Percentiles rank a stretch among this genome's conserved stretches.
These are phyloP conservation scores for Zoysia pacifica DNA, from an alignment of 176 grass and related monocot genomes.

Conservation along the genomic window DNA sequence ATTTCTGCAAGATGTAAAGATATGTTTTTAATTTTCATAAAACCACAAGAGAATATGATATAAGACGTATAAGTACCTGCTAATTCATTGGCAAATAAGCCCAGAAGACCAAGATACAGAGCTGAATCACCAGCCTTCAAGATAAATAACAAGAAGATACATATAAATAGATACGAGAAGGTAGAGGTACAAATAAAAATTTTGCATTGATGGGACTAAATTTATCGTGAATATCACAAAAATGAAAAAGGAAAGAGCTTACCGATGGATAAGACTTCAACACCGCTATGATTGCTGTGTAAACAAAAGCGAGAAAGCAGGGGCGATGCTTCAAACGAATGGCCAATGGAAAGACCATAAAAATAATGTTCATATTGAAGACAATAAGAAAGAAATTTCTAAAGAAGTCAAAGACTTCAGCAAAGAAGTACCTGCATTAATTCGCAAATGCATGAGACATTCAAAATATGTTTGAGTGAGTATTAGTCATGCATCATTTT, in stretches of 20 bases:
- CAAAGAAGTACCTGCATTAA: slow-evolving; percentile 96
- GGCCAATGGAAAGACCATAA: slow-evolving; percentile 89
- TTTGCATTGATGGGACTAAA: slow-evolving; percentile 4
- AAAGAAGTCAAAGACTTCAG: slow-evolving; percentile 94
- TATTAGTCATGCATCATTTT: background rate
- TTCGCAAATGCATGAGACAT: slow-evolving; percentile 42
- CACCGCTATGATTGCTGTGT: slow-evolving; percentile 68
- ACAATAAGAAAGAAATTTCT: slow-evolving; percentile 96
- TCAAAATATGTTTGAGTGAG: slow-evolving; percentile 10
- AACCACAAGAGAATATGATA: no score
- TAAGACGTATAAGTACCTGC: no score
- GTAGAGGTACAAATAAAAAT: background rate
- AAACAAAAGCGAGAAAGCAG: slow-evolving; percentile 92
- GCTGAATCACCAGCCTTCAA: no score
- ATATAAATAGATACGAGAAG: no score
- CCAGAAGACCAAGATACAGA: no score
- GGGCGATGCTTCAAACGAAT: slow-evolving; percentile 80
- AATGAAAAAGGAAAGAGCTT: slow-evolving; percentile 30
- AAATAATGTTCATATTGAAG: slow-evolving; percentile 92
- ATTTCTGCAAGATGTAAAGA: no score
- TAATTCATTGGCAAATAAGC: no score
- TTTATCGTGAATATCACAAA: slow-evolving; percentile 28
- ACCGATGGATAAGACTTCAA: slow-evolving; percentile 97
- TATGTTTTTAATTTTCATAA: no score
- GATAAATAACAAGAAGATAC: background rate